Base-by-base conservation (phyloP, 2,329 filamentous ascomycete species). In the Penicillium sp. region DNA sequence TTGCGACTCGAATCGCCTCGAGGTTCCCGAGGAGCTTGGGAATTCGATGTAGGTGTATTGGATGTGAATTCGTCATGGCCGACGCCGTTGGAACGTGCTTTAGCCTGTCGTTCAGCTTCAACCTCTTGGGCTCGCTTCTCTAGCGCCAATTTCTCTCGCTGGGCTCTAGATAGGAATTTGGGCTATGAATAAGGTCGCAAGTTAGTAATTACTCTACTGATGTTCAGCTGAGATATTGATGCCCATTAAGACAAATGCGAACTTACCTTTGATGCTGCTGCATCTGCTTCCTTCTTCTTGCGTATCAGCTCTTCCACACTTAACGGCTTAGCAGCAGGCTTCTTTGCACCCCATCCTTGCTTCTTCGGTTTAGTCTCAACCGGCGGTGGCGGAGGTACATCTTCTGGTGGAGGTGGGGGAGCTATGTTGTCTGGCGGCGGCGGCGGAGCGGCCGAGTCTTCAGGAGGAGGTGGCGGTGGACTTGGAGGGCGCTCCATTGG, bases 251-350 rank as follows among this genome's bases (percentile, higher is more conserved):
- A 38, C 46, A 54, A 57, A 57, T 68, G 63, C 51, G 61, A 58
- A 59, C 73, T 62, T 76, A 84, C 82, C 75, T 94, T 96, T 51
- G 90, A 83, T 9, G 90, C 88, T 14, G 88, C 90, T 34, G 88
- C 89, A 74, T 94, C 90, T 27, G 89, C 88, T 57, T 90, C 90
- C 69, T 89, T 90, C 80, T 95, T 95, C 76, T 92, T 88, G 62
- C 86, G 85, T 21, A 96, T 76, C 4, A 96, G 82, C 64, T 96
- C 89, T 73, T 96, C 92, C 53, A 96, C 87, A 69, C 90, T 92
- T 45, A 96, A 78, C 8, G 89, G 89, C 6, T 70, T 68, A 3
- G 64, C 53, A 6, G 68, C 58, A 44, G 71, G 66, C 66, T 74
- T 58, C 61, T 76, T 75, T 55, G 74, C 48, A 42, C 78, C 79